Evolutionary conservation across 2,329 filamentous ascomycete genomes (phyloP), one percentile per base, ranked within the genome.

Genomic region (Diaporthe destruens): DNA sequence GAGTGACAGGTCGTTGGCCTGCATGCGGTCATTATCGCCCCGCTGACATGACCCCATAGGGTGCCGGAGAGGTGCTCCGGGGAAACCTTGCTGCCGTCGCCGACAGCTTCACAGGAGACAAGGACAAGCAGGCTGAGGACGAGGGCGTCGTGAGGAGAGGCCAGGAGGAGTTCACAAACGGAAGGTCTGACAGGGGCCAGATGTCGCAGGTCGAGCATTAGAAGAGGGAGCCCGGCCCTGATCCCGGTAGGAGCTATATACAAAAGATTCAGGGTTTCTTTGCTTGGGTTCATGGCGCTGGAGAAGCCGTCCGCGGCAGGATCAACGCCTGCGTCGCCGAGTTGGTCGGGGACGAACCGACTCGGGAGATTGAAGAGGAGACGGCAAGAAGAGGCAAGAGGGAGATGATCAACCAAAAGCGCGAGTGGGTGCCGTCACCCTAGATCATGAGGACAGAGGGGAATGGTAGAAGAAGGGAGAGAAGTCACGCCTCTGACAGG

Each of bases 341-440:
- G 11, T 6, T 61, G 16, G 8, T 20, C 32, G 55, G 55, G 7
- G 68, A 70, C 5, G 14, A 34, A 18, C 29, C 29, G 18, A 47
- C 49, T 16, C 18, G 18, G 11, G 7, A 53, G 6, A 3, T n/a
- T 42, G 54, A 53, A 11, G 32, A 69, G 44, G 54, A 59, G 32
- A 69, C 42, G 12, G 54, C 54, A 42, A 39, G 32, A 36, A 49
- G 55, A 25, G 54, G 54, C 32, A 25, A n/a, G 34, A 36, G 67
- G 55, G 67, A 69, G 67, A 59, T 59, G 67, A 39, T 59, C 32
- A 69, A 69, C n/a, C 39, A 69, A 16, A 36, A 49, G 12, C 25
- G 59, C 6, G 67, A 59, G 44, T 54, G 25, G 20, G 25, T 20
- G 20, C 67, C 54, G 2, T 44, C 44, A 59, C n/a, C 29, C 4